phyloP scores from a whole-genome alignment of 2,329 filamentous ascomycete species.

The Paecilomyces formosus region DNA sequence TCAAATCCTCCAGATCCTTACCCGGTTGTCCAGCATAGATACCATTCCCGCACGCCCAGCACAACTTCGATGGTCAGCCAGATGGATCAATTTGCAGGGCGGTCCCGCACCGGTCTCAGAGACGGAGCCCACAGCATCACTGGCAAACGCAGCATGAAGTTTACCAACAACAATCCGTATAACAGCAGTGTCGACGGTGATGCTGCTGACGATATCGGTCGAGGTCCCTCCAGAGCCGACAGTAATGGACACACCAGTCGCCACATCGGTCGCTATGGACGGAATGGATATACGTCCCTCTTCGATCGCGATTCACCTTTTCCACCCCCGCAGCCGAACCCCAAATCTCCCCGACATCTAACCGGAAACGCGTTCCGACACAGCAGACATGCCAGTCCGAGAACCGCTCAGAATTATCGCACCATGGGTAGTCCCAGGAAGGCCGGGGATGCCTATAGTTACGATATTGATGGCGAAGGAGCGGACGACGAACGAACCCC shows the following conservation, averaged over 20 bases:
- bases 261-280: constrained; percentile 71
- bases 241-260: constrained; percentile 55
- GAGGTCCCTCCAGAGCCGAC: constrained; percentile 55
- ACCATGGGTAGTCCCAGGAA: constrained; percentile 44
- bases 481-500: constrained; percentile 87
- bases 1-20: constrained; percentile 71
- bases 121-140: constrained; percentile 57
- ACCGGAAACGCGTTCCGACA: constrained; percentile 51
- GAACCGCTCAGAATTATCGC: constrained; percentile 45
- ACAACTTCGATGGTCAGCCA: constrained; percentile 65
- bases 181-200: constrained; percentile 55
- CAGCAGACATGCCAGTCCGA: constrained; percentile 64
- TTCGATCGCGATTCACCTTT: constrained; percentile 76
- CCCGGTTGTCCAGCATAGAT: constrained; percentile 57
- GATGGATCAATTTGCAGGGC: constrained; percentile 37
- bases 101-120: constrained; percentile 60
- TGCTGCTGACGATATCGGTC: constrained; percentile 59
- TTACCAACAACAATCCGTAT: constrained; percentile 66
- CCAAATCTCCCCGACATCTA: constrained; percentile 53
- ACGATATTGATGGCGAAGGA: constrained; percentile 75
- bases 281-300: constrained; percentile 62
- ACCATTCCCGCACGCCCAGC: constrained; percentile 91
- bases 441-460: constrained; percentile 57
- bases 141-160: constrained; percentile 93
- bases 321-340: constrained; percentile 48